Evolutionary conservation across 192 early-diverging fungal species (phyloP), one percentile per base, ranked within the genome.

Genomic region (Coemansia sp.): DNA sequence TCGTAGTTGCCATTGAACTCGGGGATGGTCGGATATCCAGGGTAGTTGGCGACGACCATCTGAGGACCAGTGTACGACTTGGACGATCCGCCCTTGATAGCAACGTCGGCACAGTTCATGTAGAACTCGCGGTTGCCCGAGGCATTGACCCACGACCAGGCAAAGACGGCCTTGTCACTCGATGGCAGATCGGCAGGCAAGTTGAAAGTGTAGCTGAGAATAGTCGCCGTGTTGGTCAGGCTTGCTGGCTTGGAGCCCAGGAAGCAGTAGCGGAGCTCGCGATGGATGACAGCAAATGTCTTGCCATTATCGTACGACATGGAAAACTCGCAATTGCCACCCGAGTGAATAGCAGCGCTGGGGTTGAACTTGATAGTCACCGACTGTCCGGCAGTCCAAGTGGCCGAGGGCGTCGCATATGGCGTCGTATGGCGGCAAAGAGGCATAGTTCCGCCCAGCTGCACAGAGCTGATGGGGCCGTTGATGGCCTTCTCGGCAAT

Each of bases 101-200:
- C 63, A 48, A 72, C 70, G 24, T 72, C 63, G 5, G 69, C 79
- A 83, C 87, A 70, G 39, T 70, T 70, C 68, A 70, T 69, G 13
- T 69, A 69, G 13, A 62, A 69, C 34, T 69, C 68, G 56, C 87
- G 78, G 71, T 88, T 87, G 11, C 84, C 87, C 15, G 78, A 50
- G 17, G 82, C 80, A 40, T 88, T 88, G 70, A 85, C 79, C 87
- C 87, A 88, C n/a, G 86, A 59, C 87, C 86, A 87, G 36, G 79
- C 74, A 61, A 89, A 82, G 20, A 80, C 77, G 19, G 70, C 85
- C 36, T 80, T 86, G 53, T 83, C 75, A 15, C 56, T 62, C 1
- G 51, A 60, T 4, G 88, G 88, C 51, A 84, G 67, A 8, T 71
- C 59, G 27, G 50, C 64, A 11, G 88, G 88, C 51, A 87, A 71